Evolutionary conservation across 176 grass and related monocot species (phyloP).

Genomic region (Ananas comosus): DNA sequence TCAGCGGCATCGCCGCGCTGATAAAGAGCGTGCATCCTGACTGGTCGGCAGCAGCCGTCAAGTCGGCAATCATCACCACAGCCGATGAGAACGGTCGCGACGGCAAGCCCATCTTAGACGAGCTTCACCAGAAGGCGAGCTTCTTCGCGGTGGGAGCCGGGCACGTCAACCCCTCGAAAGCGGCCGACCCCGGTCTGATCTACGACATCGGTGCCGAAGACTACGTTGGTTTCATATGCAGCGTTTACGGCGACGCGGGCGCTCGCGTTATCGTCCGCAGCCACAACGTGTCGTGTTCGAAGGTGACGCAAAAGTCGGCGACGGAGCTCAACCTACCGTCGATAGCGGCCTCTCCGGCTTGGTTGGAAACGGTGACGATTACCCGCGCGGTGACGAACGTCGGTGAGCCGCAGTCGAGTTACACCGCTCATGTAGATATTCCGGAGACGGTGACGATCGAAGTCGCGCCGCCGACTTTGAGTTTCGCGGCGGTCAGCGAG

Average conservation of each 20-base stretch:
- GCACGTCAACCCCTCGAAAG: slow-evolving; percentile 25
- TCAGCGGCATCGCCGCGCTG: slow-evolving; percentile 9
- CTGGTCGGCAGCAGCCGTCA: slow-evolving; percentile 16
- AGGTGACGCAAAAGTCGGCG: neutral
- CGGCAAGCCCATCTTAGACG: slow-evolving; percentile 22
- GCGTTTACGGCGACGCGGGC: slow-evolving; percentile 9
- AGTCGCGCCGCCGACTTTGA: slow-evolving; percentile 24
- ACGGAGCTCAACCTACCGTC: slow-evolving; percentile 42
- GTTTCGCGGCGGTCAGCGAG: slow-evolving; percentile 25
- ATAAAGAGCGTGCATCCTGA: neutral
- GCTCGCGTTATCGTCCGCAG: slow-evolving; percentile 19
- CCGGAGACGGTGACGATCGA: slow-evolving; percentile 8
- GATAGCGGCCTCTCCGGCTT: neutral
- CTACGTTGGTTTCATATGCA: slow-evolving; percentile 25
- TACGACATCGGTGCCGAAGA: slow-evolving; percentile 27
- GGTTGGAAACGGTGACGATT: neutral
- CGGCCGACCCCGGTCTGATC: slow-evolving; percentile 22
- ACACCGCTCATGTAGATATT: slow-evolving; percentile 16
- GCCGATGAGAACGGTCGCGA: neutral
- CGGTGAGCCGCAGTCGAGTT: slow-evolving; percentile 9
- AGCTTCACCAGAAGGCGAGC: neutral
- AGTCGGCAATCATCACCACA: slow-evolving; percentile 23
- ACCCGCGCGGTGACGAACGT: slow-evolving; percentile 33
- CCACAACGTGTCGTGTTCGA: slow-evolving; percentile 7
- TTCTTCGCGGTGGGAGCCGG: slow-evolving; percentile 33